Evolutionary conservation across 371 early-diverging fungal species (phyloP).

Genomic region (Smittium culicis): DNA sequence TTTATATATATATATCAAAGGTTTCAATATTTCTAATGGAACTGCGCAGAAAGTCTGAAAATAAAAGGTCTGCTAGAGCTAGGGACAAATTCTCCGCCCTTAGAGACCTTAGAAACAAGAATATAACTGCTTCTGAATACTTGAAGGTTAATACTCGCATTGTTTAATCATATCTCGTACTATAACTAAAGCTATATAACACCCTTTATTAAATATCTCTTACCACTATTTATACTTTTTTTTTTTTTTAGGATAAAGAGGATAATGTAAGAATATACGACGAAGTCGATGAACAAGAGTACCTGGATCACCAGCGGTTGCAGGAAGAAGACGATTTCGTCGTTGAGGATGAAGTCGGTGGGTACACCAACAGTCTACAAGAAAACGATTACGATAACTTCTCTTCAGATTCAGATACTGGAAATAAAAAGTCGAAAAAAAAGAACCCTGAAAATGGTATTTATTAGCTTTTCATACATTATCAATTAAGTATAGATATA

Average conservation of each 20-base stretch:
- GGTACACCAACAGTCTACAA: conserved; percentile 33
- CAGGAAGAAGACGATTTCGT: conserved; percentile 32
- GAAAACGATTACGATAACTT: conserved; percentile 6
- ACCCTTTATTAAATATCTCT: neutral
- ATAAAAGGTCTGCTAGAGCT: neutral
- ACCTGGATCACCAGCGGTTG: conserved; percentile 13
- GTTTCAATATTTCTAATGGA: conserved; percentile 1
- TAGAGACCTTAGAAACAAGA: conserved; percentile 1
- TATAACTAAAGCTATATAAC: neutral
- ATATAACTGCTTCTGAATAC: conserved; percentile 10
- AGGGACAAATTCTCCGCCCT: conserved; percentile 9
- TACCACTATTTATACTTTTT: conserved; percentile 1
- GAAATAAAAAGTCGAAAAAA: neutral
- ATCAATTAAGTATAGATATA: too few relatives aligned
- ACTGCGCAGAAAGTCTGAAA: neutral
- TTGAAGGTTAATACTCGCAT: neutral
- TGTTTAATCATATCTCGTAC: neutral
- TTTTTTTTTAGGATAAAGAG: neutral
- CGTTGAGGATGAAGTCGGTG: conserved; percentile 42
- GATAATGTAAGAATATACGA: conserved; percentile 21
- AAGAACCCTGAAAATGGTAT: neutral
- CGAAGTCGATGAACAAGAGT: conserved; percentile 32
- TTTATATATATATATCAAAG: too few relatives aligned
- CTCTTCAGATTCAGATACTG: conserved; percentile 1
- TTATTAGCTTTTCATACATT: too few relatives aligned